Evolutionary conservation across 2,329 filamentous ascomycete species (phyloP).

Genomic region (Ceratocystis huliohia): DNA sequence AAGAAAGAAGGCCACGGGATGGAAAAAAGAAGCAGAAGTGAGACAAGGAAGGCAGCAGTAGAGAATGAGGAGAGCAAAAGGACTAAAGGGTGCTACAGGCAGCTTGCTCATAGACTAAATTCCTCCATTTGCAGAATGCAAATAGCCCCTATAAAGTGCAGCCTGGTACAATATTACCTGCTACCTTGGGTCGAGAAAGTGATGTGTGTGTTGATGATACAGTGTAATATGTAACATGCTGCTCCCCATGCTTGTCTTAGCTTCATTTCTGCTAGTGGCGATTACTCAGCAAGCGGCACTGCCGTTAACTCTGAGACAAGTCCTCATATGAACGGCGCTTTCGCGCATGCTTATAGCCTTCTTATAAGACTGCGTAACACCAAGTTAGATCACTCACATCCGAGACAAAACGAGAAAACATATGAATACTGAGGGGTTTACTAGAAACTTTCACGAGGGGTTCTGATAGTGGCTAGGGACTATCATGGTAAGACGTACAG

Average conservation of each 20-base stretch:
- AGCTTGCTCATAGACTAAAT: too few relatives aligned
- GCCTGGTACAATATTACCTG: background rate
- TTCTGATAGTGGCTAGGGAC: background rate
- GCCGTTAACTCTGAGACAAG: constrained; percentile 1
- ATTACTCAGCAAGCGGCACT: background rate
- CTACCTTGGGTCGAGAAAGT: background rate
- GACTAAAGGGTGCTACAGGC: background rate
- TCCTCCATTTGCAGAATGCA: background rate
- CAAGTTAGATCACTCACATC: background rate
- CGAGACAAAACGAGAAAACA: background rate
- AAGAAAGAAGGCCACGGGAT: background rate
- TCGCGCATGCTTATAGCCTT: background rate
- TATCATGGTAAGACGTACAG: background rate
- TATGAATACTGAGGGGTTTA: background rate
- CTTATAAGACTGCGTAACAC: background rate
- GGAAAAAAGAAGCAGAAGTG: background rate
- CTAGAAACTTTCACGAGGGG: background rate
- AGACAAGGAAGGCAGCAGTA: background rate
- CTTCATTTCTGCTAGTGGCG: background rate
- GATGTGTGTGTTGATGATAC: background rate
- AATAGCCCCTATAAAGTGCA: background rate
- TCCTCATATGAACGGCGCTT: background rate
- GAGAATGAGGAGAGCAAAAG: background rate
- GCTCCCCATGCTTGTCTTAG: background rate
- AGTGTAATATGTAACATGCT: background rate